These are phyloP conservation scores for Yamadazyma siamensis DNA, from an alignment of 1,139 yeast species.

Conservation along the genomic window DNA sequence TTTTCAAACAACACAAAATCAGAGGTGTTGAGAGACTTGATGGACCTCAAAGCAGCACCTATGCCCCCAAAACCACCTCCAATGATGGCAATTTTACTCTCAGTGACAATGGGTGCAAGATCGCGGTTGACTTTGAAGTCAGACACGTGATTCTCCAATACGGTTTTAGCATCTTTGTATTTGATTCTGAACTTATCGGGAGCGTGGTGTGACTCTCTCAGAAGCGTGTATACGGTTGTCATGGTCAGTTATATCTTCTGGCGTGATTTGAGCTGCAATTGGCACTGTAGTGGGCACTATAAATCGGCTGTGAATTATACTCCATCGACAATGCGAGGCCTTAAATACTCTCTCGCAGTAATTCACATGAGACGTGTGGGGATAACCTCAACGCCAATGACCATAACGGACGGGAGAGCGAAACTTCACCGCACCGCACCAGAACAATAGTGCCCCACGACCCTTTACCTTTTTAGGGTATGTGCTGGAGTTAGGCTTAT, in stretches of 20 bases:
- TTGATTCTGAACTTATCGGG: constrained; percentile 31
- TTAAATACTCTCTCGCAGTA: no score
- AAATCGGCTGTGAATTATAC: no score
- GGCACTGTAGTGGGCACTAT: neutral
- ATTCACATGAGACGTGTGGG: no score
- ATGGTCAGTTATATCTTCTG: constrained; percentile 3
- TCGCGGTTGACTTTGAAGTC: constrained; percentile 13
- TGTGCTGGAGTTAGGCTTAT: no score
- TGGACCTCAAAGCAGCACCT: constrained; percentile 28
- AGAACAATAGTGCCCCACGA: no score
- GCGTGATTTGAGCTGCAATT: neutral
- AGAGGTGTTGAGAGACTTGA: constrained; percentile 23
- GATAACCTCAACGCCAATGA: no score
- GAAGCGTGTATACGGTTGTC: constrained; percentile 21
- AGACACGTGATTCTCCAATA: constrained; percentile 19
- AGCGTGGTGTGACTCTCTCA: constrained; percentile 29
- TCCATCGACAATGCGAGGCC: neutral
- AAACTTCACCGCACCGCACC: no score
- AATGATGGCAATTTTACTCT: constrained; percentile 34
- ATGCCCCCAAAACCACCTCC: constrained; percentile 53
- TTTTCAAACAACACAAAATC: constrained; percentile 43
- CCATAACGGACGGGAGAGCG: no score
- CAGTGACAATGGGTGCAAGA: constrained; percentile 21
- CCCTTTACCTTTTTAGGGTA: no score
- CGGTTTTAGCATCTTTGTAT: constrained; percentile 24